Evolutionary conservation across 2,329 filamentous ascomycete species (phyloP).

Genomic region (Tolypocladium inflatum): DNA sequence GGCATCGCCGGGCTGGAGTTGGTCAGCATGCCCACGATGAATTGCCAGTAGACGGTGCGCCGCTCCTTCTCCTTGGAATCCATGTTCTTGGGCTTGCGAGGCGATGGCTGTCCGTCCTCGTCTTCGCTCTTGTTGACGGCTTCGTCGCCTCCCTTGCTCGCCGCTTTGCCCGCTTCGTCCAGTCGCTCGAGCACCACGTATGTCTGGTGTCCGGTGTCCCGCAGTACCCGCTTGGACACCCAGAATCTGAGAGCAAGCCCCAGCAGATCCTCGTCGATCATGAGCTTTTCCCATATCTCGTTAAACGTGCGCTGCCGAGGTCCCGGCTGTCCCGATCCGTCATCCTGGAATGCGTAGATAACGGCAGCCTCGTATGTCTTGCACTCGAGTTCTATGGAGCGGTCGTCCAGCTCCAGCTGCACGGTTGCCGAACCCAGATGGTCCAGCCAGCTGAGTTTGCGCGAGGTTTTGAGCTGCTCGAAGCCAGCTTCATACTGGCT

Average conservation of each 20-base stretch:
- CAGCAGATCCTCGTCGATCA: conserved; percentile 68
- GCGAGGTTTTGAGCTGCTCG: conserved; percentile 67
- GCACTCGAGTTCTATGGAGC: conserved; percentile 61
- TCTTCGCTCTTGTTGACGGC: conserved; percentile 10
- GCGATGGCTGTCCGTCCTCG: conserved; percentile 25
- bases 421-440: conserved; percentile 72
- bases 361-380: conserved; percentile 81
- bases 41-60: conserved; percentile 71
- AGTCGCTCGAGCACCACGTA: conserved; percentile 63
- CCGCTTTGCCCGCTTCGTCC: conserved; percentile 23
- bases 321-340: conserved; percentile 22
- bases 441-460: conserved; percentile 84
- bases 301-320: conserved; percentile 36
- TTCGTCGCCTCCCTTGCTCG: conserved; percentile 21
- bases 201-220: conserved; percentile 40
- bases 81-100: conserved; percentile 44
- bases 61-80: conserved; percentile 55
- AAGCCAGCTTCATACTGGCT: conserved; percentile 66
- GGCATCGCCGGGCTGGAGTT: conserved; percentile 79
- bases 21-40: conserved; percentile 90
- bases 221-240: conserved; percentile 58
- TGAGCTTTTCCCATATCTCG: conserved; percentile 46
- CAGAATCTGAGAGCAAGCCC: conserved; percentile 60
- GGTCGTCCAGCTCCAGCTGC: conserved; percentile 74
- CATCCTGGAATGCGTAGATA: conserved; percentile 68